Conservation (phyloP, 768 basidiomycete genomes). For the Asterophora lycoperdoides region DNA sequence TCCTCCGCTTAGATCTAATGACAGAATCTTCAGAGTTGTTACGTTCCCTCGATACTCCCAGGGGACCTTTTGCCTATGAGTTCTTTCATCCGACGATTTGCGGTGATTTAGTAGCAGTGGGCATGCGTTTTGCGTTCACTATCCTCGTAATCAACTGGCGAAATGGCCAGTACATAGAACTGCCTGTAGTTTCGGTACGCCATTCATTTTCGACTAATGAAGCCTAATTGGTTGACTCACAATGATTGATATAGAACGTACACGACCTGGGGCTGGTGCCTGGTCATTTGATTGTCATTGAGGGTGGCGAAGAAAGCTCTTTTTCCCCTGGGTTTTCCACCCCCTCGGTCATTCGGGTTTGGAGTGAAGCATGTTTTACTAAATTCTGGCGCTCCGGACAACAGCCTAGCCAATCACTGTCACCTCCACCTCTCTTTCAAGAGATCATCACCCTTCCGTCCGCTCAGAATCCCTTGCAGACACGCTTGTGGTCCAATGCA, state of each 20-base stretch:
- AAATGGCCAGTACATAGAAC: neutral
- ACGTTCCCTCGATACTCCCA: neutral
- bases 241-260: neutral
- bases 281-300: constrained; percentile 1
- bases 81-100: neutral
- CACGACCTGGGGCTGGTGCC: neutral
- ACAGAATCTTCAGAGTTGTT: neutral
- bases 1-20: neutral
- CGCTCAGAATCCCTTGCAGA: neutral
- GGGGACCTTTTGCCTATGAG: neutral
- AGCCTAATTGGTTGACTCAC: too few species aligned
- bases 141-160: constrained; percentile 7
- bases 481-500: neutral
- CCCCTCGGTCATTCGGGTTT: neutral
- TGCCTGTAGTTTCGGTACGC: neutral
- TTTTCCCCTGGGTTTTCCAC: too few species aligned
- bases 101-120: constrained; percentile 1
- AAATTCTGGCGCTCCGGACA: neutral
- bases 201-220: neutral
- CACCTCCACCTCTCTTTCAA: neutral
- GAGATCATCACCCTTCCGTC: neutral
- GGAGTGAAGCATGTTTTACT: neutral
- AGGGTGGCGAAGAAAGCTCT: neutral
- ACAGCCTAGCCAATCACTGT: neutral
- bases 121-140: neutral